A percentile compares a stretch with the other conserved stretches of the same genome.
phyloP scores from a whole-genome alignment of 495 filamentous ascomycete genomes.

The Lindgomyces ingoldianus region DNA sequence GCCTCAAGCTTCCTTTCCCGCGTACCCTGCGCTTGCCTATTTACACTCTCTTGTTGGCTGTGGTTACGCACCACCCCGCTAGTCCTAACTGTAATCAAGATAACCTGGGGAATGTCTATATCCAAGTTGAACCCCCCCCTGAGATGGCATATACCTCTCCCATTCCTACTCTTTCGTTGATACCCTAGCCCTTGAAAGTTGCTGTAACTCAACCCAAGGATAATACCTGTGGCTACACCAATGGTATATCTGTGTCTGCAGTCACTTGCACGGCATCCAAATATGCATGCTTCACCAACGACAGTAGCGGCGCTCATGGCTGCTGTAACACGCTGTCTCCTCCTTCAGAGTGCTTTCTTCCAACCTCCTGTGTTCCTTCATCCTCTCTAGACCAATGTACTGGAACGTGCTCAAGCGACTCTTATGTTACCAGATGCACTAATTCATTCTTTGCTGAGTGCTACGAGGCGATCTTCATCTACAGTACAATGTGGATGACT shows the following conservation, averaged over 20 bases:
- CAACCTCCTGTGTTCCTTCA: slow-evolving; percentile 8
- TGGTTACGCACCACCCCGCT: background rate
- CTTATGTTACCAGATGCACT: background rate
- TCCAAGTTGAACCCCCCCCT: background rate
- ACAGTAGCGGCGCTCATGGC: background rate
- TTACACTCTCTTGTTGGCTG: background rate
- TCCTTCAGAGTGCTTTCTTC: background rate
- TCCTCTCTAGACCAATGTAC: background rate
- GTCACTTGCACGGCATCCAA: background rate
- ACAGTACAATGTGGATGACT: slow-evolving; percentile 1
- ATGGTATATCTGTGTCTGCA: background rate
- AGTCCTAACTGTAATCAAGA: background rate
- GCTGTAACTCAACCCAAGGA: background rate
- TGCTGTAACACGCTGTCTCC: slow-evolving; percentile 4
- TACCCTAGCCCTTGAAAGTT: background rate
- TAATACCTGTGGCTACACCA: background rate
- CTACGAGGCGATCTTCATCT: slow-evolving; percentile 2
- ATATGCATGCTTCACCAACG: slow-evolving; percentile 6
- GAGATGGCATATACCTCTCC: background rate
- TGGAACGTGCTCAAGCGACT: background rate
- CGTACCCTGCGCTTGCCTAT: background rate
- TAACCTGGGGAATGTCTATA: too few species aligned
- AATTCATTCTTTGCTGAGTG: background rate
- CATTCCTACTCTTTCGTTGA: too few species aligned
- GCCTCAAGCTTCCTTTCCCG: too few species aligned